phyloP scores from a whole-genome alignment of 148 eudicot genomes.

The Cornus kousa region DNA sequence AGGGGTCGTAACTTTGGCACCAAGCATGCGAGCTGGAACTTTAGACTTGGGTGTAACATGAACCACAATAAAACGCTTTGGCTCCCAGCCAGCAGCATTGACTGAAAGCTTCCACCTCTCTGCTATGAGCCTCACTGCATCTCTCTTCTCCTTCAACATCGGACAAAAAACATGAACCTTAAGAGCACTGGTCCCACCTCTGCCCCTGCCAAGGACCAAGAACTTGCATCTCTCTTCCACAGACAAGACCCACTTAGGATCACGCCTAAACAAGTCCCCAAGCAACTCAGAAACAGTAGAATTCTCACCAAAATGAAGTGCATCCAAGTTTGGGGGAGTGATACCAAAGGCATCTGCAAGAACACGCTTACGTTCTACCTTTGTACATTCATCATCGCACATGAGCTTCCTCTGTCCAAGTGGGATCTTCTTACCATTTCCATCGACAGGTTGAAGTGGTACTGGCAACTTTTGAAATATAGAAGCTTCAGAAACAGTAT shows the following conservation, averaged over 20 bases:
- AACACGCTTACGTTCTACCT: conserved; percentile 65
- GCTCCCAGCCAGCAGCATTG: conserved; percentile 92
- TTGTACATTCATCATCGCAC: conserved; percentile 92
- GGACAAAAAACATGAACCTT: conserved; percentile 88
- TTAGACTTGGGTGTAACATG: conserved; percentile 78
- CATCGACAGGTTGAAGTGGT: conserved; percentile 77
- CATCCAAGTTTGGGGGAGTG: conserved; percentile 58
- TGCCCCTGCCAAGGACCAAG: conserved; percentile 74
- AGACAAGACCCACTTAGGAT: conserved; percentile 84
- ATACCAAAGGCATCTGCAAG: conserved; percentile 95
- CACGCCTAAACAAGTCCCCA: conserved; percentile 65
- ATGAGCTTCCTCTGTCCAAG: conserved; percentile 81
- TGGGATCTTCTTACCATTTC: conserved; percentile 59
- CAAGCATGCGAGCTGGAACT: conserved; percentile 71
- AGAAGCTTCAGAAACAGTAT: conserved; percentile 67
- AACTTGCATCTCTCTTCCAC: conserved; percentile 90
- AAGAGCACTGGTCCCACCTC: conserved; percentile 43
- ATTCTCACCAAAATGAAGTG: conserved; percentile 72
- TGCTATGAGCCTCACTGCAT: conserved; percentile 81
- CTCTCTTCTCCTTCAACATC: conserved; percentile 84
- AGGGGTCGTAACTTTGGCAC: conserved; percentile 48
- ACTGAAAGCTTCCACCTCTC: conserved; percentile 91
- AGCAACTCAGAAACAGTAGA: conserved; percentile 60
- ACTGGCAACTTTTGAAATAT: conserved; percentile 71
- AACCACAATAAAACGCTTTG: conserved; percentile 72